phyloP scores from a whole-genome alignment of 2,329 filamentous ascomycete species.

The Calonectria ilicicola region DNA sequence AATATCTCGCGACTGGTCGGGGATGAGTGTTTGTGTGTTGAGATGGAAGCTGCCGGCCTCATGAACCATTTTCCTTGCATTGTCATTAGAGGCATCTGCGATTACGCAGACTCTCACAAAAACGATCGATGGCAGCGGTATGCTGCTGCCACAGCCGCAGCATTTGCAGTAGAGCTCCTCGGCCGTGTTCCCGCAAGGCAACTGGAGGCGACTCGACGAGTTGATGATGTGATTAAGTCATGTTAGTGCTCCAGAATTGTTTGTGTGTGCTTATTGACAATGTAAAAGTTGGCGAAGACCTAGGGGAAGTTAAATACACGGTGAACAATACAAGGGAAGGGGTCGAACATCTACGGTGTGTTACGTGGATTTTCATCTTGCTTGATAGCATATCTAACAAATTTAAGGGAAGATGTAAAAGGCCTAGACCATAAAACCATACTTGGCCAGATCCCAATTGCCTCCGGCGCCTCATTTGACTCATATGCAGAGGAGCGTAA shows the following conservation, averaged over 20 bases:
- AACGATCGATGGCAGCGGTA: slow-evolving; percentile 47
- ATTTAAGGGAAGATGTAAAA: not conserved
- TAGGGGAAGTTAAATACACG: slow-evolving; percentile 2
- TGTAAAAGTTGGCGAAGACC: not conserved
- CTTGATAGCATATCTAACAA: not conserved
- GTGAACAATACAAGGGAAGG: slow-evolving; percentile 47
- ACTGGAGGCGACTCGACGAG: not conserved
- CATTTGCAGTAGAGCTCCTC: slow-evolving; percentile 34
- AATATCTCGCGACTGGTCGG: not conserved
- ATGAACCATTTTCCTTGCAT: slow-evolving; percentile 46
- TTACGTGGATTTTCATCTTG: not conserved
- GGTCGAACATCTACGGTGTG: slow-evolving; percentile 21
- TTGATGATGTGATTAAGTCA: not conserved
- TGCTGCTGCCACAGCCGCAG: slow-evolving; percentile 45
- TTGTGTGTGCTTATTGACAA: not conserved
- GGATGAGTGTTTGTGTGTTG: slow-evolving; percentile 24
- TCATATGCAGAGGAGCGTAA: slow-evolving; percentile 48
- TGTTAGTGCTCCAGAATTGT: not conserved
- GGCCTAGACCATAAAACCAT: slow-evolving; percentile 10
- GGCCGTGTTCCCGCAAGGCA: slow-evolving; percentile 12
- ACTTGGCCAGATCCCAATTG: slow-evolving; percentile 33
- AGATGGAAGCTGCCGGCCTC: slow-evolving; percentile 48
- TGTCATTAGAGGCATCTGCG: slow-evolving; percentile 50
- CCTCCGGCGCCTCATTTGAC: slow-evolving; percentile 45
- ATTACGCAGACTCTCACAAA: slow-evolving; percentile 51